phyloP scores from a whole-genome alignment of 129 eudicot species.

The Arctium lappa region DNA sequence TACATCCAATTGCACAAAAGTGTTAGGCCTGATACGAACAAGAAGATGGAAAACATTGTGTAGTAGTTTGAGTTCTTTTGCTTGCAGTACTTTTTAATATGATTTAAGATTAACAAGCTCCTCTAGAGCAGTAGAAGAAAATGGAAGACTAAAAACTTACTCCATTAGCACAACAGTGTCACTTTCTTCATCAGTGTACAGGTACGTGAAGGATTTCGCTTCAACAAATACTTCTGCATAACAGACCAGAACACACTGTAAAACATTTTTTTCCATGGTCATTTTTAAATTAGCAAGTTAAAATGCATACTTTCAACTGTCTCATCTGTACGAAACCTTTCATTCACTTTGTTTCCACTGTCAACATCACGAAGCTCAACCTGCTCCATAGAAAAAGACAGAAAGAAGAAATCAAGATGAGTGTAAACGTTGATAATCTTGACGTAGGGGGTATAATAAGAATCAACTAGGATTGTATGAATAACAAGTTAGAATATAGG shows the following conservation, averaged over 20 bases:
- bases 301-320: slow-evolving; percentile 69
- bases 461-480: neutral
- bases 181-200: slow-evolving; percentile 82
- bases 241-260: neutral
- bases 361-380: slow-evolving; percentile 97
- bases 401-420: neutral
- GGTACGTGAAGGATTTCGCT: slow-evolving; percentile 57
- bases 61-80: neutral
- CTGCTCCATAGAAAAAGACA: slow-evolving; percentile 30
- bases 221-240: slow-evolving; percentile 76
- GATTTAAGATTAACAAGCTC: slow-evolving; percentile 3
- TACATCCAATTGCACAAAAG: slow-evolving; percentile 73
- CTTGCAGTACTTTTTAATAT: neutral
- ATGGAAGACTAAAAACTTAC: slow-evolving; percentile 38
- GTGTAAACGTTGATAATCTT: neutral
- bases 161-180: slow-evolving; percentile 71
- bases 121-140: neutral
- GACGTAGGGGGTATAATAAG: neutral
- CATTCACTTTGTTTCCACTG: slow-evolving; percentile 86
- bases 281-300: neutral
- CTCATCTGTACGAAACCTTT: slow-evolving; percentile 93
- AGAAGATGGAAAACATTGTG: neutral
- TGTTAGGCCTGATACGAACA: slow-evolving; percentile 54
- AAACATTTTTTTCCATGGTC: neutral
- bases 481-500: neutral